A percentile compares a stretch with the other conserved stretches of the same genome.
Evolutionary conservation across 2,329 filamentous ascomycete genomes (phyloP).

Genomic region (Aspergillus neotritici): DNA sequence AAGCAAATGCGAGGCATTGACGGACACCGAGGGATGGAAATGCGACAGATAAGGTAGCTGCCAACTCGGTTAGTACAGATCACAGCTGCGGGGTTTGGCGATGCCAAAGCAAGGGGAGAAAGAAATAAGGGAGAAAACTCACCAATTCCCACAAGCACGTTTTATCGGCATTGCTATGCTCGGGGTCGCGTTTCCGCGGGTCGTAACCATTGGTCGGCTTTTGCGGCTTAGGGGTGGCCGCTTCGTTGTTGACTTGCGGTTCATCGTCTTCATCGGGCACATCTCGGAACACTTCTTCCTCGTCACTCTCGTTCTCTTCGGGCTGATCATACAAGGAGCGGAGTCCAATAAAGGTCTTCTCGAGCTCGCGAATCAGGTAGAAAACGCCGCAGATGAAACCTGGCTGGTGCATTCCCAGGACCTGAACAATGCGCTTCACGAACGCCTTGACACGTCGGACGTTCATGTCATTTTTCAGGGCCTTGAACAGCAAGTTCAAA

Average conservation of each 20-base stretch:
- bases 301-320: constrained; percentile 68
- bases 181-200: constrained; percentile 82
- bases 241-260: constrained; percentile 14
- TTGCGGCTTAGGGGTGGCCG: constrained; percentile 23
- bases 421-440: constrained; percentile 84
- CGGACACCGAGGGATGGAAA: constrained; percentile 86
- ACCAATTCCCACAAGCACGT: constrained; percentile 92
- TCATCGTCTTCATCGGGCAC: constrained; percentile 53
- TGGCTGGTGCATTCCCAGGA: constrained; percentile 81
- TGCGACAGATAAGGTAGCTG: constrained; percentile 65
- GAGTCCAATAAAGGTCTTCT: constrained; percentile 72
- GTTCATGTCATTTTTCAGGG: constrained; percentile 85
- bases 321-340: constrained; percentile 72
- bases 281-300: constrained; percentile 64
- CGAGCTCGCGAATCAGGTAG: constrained; percentile 78
- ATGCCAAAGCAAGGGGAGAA: neutral
- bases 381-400: constrained; percentile 90
- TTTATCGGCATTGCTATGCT: constrained; percentile 85
- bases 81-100: neutral
- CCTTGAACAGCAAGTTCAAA: constrained; percentile 81
- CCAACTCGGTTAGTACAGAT: constrained; percentile 14
- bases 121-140: constrained; percentile 28
- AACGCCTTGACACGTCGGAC: constrained; percentile 91
- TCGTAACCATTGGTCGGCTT: constrained; percentile 58
- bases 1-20: constrained; percentile 71